Evolutionary conservation across 1,284 basidiomycete genomes (phyloP).

Genomic region (Moesziomyces globuligerus): DNA sequence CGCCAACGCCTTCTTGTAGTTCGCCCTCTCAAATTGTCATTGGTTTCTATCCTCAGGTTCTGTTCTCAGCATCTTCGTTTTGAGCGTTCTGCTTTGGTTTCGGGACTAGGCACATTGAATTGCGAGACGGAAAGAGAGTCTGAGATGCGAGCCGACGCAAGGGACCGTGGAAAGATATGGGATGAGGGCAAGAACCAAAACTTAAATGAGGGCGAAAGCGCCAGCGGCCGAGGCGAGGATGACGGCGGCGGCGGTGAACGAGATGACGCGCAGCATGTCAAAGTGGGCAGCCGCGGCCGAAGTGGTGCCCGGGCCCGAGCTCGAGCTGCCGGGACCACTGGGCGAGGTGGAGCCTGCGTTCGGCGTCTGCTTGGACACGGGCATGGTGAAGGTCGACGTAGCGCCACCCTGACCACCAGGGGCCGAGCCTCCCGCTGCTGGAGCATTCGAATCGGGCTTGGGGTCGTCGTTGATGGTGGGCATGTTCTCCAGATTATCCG

Average conservation of each 20-base stretch:
- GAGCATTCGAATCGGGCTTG: constrained; percentile 6
- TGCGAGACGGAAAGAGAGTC: not conserved
- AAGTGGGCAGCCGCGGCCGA: not conserved
- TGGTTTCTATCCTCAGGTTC: not conserved
- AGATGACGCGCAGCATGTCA: not conserved
- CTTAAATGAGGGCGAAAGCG: not conserved
- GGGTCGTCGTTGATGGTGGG: constrained; percentile 22
- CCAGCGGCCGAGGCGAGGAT: not conserved
- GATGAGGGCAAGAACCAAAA: not conserved
- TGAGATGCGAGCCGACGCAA: no score
- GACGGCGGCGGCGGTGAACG: not conserved
- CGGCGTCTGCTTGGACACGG: constrained; percentile 10
- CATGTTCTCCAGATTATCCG: constrained; percentile 38
- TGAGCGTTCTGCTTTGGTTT: not conserved
- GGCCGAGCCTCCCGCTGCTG: not conserved
- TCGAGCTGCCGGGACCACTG: no score
- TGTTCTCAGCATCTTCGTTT: constrained; percentile 8
- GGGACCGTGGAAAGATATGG: not conserved
- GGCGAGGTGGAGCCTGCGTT: not conserved
- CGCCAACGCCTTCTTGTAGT: constrained; percentile 10
- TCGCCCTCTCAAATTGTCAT: not conserved
- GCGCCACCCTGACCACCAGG: not conserved
- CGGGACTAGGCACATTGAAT: not conserved
- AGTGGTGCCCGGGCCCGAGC: not conserved
- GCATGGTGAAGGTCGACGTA: constrained; percentile 19